These are phyloP conservation scores for Epichloe gansuensis DNA, from an alignment of 2,329 filamentous ascomycete genomes.

Conservation along the genomic window DNA sequence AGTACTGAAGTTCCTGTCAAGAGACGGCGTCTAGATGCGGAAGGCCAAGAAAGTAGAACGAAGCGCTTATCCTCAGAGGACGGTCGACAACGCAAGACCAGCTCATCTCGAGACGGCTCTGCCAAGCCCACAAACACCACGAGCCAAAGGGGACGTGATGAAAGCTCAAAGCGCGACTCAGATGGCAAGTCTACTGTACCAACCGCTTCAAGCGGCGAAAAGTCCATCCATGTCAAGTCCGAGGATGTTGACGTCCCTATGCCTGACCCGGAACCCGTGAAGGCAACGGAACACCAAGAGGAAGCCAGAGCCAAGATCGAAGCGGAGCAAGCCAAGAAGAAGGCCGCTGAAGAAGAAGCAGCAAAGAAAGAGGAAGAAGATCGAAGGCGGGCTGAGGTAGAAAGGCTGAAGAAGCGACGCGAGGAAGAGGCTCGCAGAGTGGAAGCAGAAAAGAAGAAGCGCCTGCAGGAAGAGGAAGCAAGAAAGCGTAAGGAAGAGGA, in stretches of 20 bases:
- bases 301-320: constrained; percentile 8
- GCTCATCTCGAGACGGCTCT: constrained; percentile 26
- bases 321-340: constrained; percentile 19
- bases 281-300: constrained; percentile 13
- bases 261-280: constrained; percentile 30
- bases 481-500: constrained; percentile 19
- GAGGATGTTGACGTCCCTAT: constrained; percentile 45
- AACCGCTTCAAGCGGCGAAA: constrained; percentile 28
- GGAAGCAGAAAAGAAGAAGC: constrained; percentile 22
- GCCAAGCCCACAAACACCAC: constrained; percentile 22
- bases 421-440: constrained; percentile 19
- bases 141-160: constrained; percentile 28
- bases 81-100: constrained; percentile 30
- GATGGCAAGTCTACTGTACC: constrained; percentile 29
- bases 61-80: constrained; percentile 34
- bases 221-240: constrained; percentile 42
- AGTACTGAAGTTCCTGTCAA: constrained; percentile 39
- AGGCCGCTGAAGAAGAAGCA: constrained; percentile 23
- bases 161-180: constrained; percentile 20
- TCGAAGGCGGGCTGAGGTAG: constrained; percentile 18
- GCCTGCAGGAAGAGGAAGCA: constrained; percentile 21
- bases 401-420: constrained; percentile 25
- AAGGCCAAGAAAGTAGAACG: constrained; percentile 35
- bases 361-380: constrained; percentile 16
- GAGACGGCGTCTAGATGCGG: constrained; percentile 42